Base-by-base conservation (phyloP, 2,329 filamentous ascomycete genomes). In the Penicillium brevicompactum region DNA sequence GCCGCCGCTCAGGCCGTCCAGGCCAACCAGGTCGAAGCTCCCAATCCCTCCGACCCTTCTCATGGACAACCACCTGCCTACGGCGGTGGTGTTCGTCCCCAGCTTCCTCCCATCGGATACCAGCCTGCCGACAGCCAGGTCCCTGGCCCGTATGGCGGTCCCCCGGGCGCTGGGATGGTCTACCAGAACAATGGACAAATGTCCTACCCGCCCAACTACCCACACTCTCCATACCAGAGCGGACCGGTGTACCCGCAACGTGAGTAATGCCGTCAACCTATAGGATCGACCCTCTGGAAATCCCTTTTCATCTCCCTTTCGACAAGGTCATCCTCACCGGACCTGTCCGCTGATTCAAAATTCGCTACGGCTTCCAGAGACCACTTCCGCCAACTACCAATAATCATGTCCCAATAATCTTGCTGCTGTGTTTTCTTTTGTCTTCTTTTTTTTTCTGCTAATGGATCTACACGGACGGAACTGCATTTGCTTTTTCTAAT, bases 71-170 rank as follows among this genome's bases (percentile, higher is more conserved):
- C 74, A 40, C 69, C 76, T 45, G 71, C 75, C 34, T 81, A 82
- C 55, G 76, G 78, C 60, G 76, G 76, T 60, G 75, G 72, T 59
- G 81, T 83, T 45, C 80, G 84, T 42, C 82, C 87, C 53, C 89
- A 91, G 67, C 78, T 92, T 30, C 89, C 89, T 44, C 89, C 89
- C 2, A 90, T 92, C 67, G 87, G 87, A 11, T 92, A 91, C 67
- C 84, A 88, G 67, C 79, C 84, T 45, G 76, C 78, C 30, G 78
- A 82, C 46, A 76, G 78, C 51, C 80, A 83, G 63, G 78, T 81
- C 21, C 78, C 80, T 70, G 80, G 73, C 55, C 86, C 88, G 65
- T 91, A 91, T 67, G 83, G 86, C 40, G 81, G 46, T 8, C 52
- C 84, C n/a, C 84, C 86, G 48, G 73, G 72, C 49, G 70, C 70